Evolutionary conservation across 768 basidiomycete genomes (phyloP).

Genomic region (Piloderma croceum): DNA sequence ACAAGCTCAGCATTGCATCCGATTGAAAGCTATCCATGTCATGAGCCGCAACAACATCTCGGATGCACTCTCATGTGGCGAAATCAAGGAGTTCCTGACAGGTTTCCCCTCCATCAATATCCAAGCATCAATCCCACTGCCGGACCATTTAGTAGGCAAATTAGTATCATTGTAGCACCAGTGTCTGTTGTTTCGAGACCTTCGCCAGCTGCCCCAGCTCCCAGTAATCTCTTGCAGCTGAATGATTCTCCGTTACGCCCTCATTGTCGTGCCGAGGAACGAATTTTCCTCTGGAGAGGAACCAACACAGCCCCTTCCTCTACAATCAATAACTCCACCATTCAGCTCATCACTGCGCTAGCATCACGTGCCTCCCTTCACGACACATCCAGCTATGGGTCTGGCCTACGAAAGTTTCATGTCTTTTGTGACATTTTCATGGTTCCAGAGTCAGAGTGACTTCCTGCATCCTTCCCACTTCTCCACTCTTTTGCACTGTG

Average conservation of each 20-base stretch:
- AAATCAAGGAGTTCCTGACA: constrained; percentile 15
- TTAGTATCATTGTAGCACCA: constrained; percentile 13
- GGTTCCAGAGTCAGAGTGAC: constrained; percentile 18
- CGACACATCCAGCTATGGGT: constrained; percentile 13
- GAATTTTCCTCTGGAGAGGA: constrained; percentile 29
- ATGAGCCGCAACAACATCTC: constrained; percentile 21
- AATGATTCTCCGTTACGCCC: constrained; percentile 19
- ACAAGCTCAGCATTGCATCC: constrained; percentile 10
- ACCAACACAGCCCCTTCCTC: constrained; percentile 22
- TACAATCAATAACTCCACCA: constrained; percentile 16
- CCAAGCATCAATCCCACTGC: constrained; percentile 9
- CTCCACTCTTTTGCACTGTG: constrained; percentile 33
- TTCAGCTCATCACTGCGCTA: constrained; percentile 8
- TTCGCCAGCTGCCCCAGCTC: too few species aligned
- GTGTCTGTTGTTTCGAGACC: too few species aligned
- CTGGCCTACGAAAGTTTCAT: constrained; percentile 25
- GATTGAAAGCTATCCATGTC: constrained; percentile 15
- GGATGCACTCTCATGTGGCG: constrained; percentile 28
- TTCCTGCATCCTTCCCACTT: constrained; percentile 23
- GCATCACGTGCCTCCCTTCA: constrained; percentile 20
- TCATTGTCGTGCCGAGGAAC: constrained; percentile 17
- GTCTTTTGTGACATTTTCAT: constrained; percentile 28
- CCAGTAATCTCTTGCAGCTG: too few species aligned
- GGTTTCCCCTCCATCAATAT: constrained; percentile 12
- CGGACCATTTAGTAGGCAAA: constrained; percentile 8